Conservation (phyloP, 768 basidiomycete genomes). For the Dioszegia aurantiaca region DNA sequence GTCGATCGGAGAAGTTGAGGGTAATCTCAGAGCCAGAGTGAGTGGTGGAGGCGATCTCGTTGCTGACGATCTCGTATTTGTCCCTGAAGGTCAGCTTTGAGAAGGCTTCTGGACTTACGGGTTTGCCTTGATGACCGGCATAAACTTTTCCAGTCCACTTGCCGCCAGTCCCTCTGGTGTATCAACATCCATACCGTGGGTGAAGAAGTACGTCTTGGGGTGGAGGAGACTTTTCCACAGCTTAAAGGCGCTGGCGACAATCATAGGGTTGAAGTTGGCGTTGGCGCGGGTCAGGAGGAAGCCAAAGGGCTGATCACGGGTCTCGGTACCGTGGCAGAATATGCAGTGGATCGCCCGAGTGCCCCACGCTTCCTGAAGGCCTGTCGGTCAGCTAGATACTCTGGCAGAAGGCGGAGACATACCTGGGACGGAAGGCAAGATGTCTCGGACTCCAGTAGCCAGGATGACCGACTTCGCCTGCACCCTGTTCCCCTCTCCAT, state of each 20-base stretch:
- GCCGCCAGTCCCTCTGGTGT: slow-evolving; percentile 22
- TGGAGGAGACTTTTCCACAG: slow-evolving; percentile 26
- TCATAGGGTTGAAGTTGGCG: slow-evolving; percentile 18
- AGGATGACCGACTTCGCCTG: slow-evolving; percentile 27
- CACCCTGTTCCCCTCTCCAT: slow-evolving; percentile 20
- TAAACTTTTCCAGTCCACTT: slow-evolving; percentile 23
- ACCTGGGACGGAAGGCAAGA: slow-evolving; percentile 31
- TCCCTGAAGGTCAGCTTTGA: background rate
- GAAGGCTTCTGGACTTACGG: slow-evolving; percentile 19
- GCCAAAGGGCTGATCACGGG: slow-evolving; percentile 24
- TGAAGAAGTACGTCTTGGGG: slow-evolving; percentile 23
- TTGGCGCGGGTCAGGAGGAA: slow-evolving; percentile 21
- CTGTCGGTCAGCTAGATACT: slow-evolving; percentile 11
- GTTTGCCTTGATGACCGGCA: slow-evolving; percentile 17
- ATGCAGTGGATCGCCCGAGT: slow-evolving; percentile 33
- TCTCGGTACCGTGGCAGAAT: slow-evolving; percentile 43
- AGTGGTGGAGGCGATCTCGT: slow-evolving; percentile 16
- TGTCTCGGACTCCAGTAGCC: slow-evolving; percentile 35
- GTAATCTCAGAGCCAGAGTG: slow-evolving; percentile 2
- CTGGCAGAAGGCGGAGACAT: background rate
- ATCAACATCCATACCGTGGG: slow-evolving; percentile 26
- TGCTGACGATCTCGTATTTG: slow-evolving; percentile 26
- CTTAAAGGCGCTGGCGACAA: slow-evolving; percentile 18
- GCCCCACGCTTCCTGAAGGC: slow-evolving; percentile 37
- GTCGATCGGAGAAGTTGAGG: slow-evolving; percentile 19